phyloP scores from a whole-genome alignment of 768 basidiomycete species.

The Kwoniella sp. region DNA sequence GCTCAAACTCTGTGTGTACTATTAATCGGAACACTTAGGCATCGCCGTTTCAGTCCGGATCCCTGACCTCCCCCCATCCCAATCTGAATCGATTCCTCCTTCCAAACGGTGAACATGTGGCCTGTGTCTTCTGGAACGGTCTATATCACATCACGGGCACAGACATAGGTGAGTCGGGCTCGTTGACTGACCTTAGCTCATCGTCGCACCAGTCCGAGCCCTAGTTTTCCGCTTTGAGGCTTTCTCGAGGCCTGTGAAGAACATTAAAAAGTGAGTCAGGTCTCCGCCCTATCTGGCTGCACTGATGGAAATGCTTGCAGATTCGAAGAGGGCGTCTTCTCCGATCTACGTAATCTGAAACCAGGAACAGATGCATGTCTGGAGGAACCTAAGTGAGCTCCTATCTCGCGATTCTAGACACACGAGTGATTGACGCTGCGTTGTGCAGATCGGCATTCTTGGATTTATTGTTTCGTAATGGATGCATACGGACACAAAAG shows the following conservation, averaged over 20 bases:
- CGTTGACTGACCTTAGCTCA: neutral
- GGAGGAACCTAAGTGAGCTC: conserved; percentile 80
- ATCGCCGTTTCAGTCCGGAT: conserved; percentile 12
- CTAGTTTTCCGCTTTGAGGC: conserved; percentile 92
- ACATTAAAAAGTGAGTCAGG: conserved; percentile 74
- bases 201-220: conserved; percentile 65
- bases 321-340: conserved; percentile 87
- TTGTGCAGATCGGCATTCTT: conserved; percentile 76
- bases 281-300: neutral
- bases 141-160: conserved; percentile 94
- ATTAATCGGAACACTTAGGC: neutral
- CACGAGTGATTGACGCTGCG: neutral
- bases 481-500: conserved; percentile 96
- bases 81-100: conserved; percentile 64
- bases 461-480: conserved; percentile 91
- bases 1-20: too few species aligned
- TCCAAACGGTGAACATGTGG: conserved; percentile 79
- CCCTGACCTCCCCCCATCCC: conserved; percentile 17
- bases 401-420: neutral
- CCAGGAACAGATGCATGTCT: conserved; percentile 88
- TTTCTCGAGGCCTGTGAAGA: conserved; percentile 83
- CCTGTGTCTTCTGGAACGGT: conserved; percentile 88
- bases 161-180: conserved; percentile 64
- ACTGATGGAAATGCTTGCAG: neutral
- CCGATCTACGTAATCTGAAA: conserved; percentile 88